Evolutionary conservation across 2,329 filamentous ascomycete genomes (phyloP).

Genomic region (Orbilia ellipsospora): DNA sequence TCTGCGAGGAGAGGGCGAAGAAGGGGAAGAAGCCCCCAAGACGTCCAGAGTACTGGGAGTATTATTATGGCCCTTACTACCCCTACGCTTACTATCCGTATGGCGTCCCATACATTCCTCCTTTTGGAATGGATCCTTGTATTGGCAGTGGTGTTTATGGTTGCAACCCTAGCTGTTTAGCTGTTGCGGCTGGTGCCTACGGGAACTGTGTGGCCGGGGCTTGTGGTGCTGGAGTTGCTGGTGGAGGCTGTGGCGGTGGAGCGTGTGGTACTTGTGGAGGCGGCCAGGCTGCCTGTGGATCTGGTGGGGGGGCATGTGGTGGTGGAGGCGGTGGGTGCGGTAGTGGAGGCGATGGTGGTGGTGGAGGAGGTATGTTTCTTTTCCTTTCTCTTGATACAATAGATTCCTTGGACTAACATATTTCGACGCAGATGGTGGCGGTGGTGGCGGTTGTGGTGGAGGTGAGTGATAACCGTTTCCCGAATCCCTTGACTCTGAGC

Average conservation of each 20-base stretch:
- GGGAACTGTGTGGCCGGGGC: constrained; percentile 42
- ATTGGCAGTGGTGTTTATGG: constrained; percentile 50
- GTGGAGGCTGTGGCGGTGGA: constrained; percentile 39
- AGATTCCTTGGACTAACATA: neutral
- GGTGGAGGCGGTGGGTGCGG: constrained; percentile 28
- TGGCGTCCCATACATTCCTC: constrained; percentile 44
- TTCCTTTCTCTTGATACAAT: neutral
- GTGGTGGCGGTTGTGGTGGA: constrained; percentile 38
- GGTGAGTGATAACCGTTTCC: constrained; percentile 12
- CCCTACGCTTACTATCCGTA: constrained; percentile 52
- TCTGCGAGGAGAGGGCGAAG: constrained; percentile 46
- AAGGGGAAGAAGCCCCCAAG: constrained; percentile 51
- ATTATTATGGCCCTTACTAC: constrained; percentile 50
- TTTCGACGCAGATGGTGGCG: neutral
- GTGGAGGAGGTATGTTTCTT: constrained; percentile 31
- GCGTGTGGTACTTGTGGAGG: constrained; percentile 39
- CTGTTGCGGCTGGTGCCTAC: constrained; percentile 37
- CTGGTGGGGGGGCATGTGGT: constrained; percentile 31
- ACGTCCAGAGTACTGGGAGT: constrained; percentile 39
- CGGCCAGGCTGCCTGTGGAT: constrained; percentile 35
- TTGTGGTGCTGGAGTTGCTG: constrained; percentile 39
- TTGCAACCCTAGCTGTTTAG: constrained; percentile 40
- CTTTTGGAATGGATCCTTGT: constrained; percentile 53
- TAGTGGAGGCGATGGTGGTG: constrained; percentile 30
- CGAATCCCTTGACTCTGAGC: neutral